Evolutionary conservation across 73 alveolate genomes (phyloP).

Genomic region (Paramecium bursaria): DNA sequence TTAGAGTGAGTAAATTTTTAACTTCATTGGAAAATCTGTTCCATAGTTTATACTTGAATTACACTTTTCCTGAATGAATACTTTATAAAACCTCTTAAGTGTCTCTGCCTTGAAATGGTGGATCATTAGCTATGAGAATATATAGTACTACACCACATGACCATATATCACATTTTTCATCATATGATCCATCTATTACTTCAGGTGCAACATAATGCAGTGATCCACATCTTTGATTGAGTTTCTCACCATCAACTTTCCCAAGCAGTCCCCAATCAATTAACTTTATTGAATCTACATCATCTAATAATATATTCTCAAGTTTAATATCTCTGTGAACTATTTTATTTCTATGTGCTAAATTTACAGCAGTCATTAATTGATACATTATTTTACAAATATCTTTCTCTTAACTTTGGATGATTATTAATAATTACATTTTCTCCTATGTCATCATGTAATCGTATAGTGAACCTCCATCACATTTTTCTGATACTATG

Average conservation of each 20-base stretch:
- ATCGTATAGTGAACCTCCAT: slow-evolving; percentile 68
- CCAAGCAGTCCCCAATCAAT: slow-evolving; percentile 72
- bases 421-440: no score
- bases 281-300: slow-evolving; percentile 38
- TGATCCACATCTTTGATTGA: slow-evolving; percentile 67
- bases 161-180: slow-evolving; percentile 70
- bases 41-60: slow-evolving; percentile 36
- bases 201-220: slow-evolving; percentile 68
- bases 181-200: slow-evolving; percentile 65
- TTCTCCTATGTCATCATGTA: not conserved
- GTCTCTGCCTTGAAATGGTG: slow-evolving; percentile 51
- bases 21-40: not conserved
- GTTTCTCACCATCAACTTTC: slow-evolving; percentile 45
- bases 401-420: slow-evolving; percentile 46
- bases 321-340: slow-evolving; percentile 71
- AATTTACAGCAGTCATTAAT: slow-evolving; percentile 39
- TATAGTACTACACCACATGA: slow-evolving; percentile 69
- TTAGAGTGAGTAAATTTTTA: slow-evolving; percentile 2
- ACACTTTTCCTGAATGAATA: not conserved
- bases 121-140: slow-evolving; percentile 46
- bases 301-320: slow-evolving; percentile 65
- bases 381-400: slow-evolving; percentile 57
- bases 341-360: slow-evolving; percentile 57
- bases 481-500: slow-evolving; percentile 62
- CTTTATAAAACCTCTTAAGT: slow-evolving; percentile 19